Evolutionary conservation across 495 filamentous ascomycete genomes (phyloP).

Genomic region (Aspergillus saccharolyticus): DNA sequence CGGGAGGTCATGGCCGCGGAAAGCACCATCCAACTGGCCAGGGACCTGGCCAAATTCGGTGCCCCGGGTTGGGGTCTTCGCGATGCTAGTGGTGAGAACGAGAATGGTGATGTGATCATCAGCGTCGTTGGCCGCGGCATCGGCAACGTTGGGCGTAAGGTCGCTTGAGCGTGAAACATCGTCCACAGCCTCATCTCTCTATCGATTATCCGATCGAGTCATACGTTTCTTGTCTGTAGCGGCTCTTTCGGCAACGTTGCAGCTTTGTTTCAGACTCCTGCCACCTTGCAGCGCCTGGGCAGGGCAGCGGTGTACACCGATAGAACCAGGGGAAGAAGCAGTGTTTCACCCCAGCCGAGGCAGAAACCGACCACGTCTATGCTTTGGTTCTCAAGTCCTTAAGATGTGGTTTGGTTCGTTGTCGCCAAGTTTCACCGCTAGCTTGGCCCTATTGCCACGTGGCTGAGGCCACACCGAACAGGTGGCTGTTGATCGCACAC

Average conservation of each 20-base stretch:
- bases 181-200: conserved; percentile 7
- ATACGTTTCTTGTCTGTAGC: not conserved
- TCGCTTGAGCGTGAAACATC: conserved; percentile 54
- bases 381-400: not conserved
- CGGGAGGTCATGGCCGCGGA: conserved; percentile 76
- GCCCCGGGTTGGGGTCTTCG: conserved; percentile 82
- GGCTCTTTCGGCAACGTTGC: conserved; percentile 5
- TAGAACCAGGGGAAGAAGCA: not conserved
- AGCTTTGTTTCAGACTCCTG: conserved; percentile 14
- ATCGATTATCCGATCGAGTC: not conserved
- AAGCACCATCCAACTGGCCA: conserved; percentile 67
- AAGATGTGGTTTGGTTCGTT: not conserved
- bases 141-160: conserved; percentile 91
- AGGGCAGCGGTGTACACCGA: conserved; percentile 2
- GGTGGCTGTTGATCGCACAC: conserved; percentile 14
- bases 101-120: conserved; percentile 67
- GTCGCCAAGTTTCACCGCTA: conserved; percentile 12
- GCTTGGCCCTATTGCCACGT: conserved; percentile 12
- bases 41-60: conserved; percentile 82
- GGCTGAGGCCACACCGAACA: conserved; percentile 10
- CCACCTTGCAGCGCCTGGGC: conserved; percentile 1
- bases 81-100: conserved; percentile 61
- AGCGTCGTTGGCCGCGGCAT: conserved; percentile 92
- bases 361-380: conserved; percentile 1
- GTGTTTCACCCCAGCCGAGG: conserved; percentile 5